phyloP scores from a whole-genome alignment of 169 alveolate genomes.

The Plasmodium berghei region DNA sequence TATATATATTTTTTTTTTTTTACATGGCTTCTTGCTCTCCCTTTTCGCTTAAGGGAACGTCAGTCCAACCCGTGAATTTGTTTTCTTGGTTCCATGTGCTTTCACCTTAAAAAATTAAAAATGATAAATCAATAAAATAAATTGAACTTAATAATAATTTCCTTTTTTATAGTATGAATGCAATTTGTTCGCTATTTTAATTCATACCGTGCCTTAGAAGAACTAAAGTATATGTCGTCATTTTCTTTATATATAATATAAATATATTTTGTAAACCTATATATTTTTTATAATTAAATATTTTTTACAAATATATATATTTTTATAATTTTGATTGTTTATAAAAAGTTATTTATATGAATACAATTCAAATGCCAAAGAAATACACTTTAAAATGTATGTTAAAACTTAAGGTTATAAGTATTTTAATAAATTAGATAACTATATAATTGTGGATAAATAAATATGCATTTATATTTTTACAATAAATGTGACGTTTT shows the following conservation, averaged over 20 bases:
- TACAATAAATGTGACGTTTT: too few relatives aligned
- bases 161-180: constrained; percentile 5
- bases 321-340: background rate
- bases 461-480: too few relatives aligned
- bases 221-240: constrained; percentile 68
- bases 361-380: too few relatives aligned
- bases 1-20: constrained; percentile 23
- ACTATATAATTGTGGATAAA: too few relatives aligned
- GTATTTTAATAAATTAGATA: too few relatives aligned
- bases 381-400: too few relatives aligned
- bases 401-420: too few relatives aligned
- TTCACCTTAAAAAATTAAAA: constrained; percentile 90
- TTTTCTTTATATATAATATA: background rate
- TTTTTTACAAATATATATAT: background rate
- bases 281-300: background rate
- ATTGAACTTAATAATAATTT: constrained; percentile 2
- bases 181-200: constrained; percentile 9
- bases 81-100: constrained; percentile 96
- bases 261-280: background rate
- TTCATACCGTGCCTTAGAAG: constrained; percentile 69
- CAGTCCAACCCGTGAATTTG: constrained; percentile 99
- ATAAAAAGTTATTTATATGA: too few relatives aligned
- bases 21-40: constrained; percentile 95
- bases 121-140: background rate
- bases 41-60: constrained; percentile 93